phyloP scores from a whole-genome alignment of 164 flowering plant species.

The Sextonia rubra region DNA sequence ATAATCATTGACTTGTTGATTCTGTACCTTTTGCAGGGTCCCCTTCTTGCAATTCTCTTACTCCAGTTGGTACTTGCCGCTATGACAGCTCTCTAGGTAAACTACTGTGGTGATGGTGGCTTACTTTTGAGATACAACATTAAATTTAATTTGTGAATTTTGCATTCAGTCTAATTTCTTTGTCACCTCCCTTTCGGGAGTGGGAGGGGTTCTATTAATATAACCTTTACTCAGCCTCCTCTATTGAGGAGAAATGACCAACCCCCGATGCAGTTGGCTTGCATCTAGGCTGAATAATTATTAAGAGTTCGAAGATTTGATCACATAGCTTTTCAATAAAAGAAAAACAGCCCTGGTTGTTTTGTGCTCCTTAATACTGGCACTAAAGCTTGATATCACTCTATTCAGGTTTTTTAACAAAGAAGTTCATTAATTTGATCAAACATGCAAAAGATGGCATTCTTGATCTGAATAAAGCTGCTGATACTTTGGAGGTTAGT shows the following conservation, averaged over 20 bases:
- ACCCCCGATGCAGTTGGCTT: no score
- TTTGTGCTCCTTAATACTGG: not conserved
- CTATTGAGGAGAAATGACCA: no score
- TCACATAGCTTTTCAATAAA: no score
- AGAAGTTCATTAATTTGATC: slow-evolving; percentile 78
- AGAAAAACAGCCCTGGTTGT: no score
- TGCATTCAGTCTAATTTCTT: no score
- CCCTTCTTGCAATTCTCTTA: slow-evolving; percentile 40
- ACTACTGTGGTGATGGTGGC: not conserved
- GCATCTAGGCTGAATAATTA: no score
- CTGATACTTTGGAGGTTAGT: slow-evolving; percentile 69
- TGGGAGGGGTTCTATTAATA: no score
- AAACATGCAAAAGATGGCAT: slow-evolving; percentile 82
- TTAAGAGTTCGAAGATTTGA: no score
- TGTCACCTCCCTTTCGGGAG: no score
- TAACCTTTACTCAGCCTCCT: no score
- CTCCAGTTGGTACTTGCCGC: slow-evolving; percentile 68
- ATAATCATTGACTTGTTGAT: not conserved
- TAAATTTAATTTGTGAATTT: no score
- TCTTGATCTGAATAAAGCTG: slow-evolving; percentile 86
- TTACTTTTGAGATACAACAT: not conserved
- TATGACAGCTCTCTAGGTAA: slow-evolving; percentile 91
- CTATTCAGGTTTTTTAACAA: slow-evolving; percentile 67
- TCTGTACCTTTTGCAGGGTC: slow-evolving; percentile 46
- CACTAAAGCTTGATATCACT: not conserved